Evolutionary conservation across 2,329 filamentous ascomycete species (phyloP), one percentile per base, ranked within the genome.

Genomic region (Hypomyces perniciosus): DNA sequence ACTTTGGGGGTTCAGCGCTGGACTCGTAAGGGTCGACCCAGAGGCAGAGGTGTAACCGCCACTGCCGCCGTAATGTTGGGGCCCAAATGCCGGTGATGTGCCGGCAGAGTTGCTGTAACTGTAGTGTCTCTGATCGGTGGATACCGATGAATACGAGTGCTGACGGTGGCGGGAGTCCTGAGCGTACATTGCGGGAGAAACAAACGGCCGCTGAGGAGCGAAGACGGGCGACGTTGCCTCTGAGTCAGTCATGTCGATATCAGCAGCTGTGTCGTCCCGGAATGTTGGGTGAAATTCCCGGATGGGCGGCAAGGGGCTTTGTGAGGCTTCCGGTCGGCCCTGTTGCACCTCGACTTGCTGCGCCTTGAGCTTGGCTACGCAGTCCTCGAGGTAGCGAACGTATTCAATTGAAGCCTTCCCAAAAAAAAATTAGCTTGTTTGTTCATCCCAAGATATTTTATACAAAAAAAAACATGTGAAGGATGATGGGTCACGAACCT

Each of bases 361-460:
- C 5, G 77, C 78, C 66, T 96, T 90, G 50, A 97, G 76, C 62
- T 92, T 87, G 31, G 78, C 69, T 35, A 96, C 83, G 62, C 92
- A 97, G 64, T 90, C 85, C 66, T 97, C 88, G 10, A 99, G 80
- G 65, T 99, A 99, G 54, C 88, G 86, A 56, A 97, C 83, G 61
- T 99, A 97, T 61, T 97, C 93, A 54, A 97, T 97, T 43, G 90
- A 93, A 5, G 92, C 92, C 90, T 96, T 40, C 31, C 10, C 26
- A 39, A 40, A 9, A 40, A 9, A 9, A 20, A 20, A 13, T 43
- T 26, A 37, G 33, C 40, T 40, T 29, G 41, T 47, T 48, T 27
- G 12, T 7, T 47, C 20, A 20, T 20, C 20, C 26, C 6, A 42
- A 42, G 20, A 20, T 2, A 33, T 28, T 8, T n/a, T 34, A 7